A percentile compares a stretch with the other conserved stretches of the same genome.
phyloP scores from a whole-genome alignment of 345 rosid genomes.

The Boechera divaricarpa region DNA sequence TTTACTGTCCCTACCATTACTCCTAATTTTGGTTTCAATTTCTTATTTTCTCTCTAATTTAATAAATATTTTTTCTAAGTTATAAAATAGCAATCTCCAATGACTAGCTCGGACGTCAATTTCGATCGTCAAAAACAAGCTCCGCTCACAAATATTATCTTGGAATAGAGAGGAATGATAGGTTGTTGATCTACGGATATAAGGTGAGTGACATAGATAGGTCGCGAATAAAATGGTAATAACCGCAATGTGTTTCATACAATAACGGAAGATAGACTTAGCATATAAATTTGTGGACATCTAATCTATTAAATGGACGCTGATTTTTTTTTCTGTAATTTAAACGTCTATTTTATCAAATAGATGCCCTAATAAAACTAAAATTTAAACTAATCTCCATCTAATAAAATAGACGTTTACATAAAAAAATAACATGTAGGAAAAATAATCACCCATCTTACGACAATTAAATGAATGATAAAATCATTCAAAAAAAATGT shows the following conservation, averaged over 20 bases:
- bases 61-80: not conserved
- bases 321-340: too few species aligned
- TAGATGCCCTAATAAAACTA: too few species aligned
- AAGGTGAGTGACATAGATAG: not conserved
- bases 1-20: conserved; percentile 42
- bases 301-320: not conserved
- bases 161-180: not conserved
- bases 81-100: not conserved
- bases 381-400: too few species aligned
- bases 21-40: conserved; percentile 9
- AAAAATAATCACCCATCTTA: too few species aligned
- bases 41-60: not conserved
- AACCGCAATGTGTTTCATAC: too few species aligned
- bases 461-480: too few species aligned
- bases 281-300: not conserved
- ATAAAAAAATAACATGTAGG: too few species aligned
- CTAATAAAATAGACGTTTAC: too few species aligned
- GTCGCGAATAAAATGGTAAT: too few species aligned
- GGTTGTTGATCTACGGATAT: not conserved
- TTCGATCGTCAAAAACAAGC: conserved; percentile 2
- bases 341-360: too few species aligned
- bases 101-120: not conserved
- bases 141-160: not conserved
- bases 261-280: too few species aligned
- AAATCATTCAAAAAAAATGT: not conserved